Percentiles rank a stretch among this genome's conserved stretches.
phyloP scores from a whole-genome alignment of 129 eudicot species.

The Helianthus tuberosus region DNA sequence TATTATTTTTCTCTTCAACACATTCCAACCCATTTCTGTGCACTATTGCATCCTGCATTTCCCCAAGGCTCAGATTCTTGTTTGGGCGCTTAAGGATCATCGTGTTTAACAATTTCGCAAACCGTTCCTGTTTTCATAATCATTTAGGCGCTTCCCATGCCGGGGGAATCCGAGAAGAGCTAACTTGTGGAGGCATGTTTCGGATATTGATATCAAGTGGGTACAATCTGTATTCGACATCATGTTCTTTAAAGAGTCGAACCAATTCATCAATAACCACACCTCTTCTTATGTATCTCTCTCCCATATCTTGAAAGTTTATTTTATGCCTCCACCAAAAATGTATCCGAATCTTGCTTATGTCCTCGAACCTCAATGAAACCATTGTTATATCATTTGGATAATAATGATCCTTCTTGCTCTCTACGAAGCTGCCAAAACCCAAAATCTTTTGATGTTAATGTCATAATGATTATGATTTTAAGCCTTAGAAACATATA shows the following conservation, averaged over 20 bases:
- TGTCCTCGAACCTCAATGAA: constrained; percentile 46
- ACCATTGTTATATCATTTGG: constrained; percentile 47
- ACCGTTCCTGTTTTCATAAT: constrained; percentile 4
- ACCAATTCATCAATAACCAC: constrained; percentile 63
- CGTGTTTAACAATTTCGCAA: constrained; percentile 8
- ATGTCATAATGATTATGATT: no score
- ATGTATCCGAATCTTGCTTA: constrained; percentile 48
- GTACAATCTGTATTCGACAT: constrained; percentile 64
- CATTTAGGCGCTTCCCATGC: constrained; percentile 46
- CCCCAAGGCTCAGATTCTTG: no score
- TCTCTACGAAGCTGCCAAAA: constrained; percentile 63
- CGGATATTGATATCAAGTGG: constrained; percentile 61
- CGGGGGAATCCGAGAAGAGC: constrained; percentile 50
- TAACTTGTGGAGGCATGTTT: constrained; percentile 43
- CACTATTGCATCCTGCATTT: no score
- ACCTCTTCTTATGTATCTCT: constrained; percentile 60
- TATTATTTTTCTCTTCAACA: no score
- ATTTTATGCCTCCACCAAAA: constrained; percentile 77
- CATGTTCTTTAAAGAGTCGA: constrained; percentile 69
- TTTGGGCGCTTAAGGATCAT: not conserved
- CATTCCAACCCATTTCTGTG: no score
- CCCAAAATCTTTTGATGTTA: constrained; percentile 13
- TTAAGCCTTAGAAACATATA: no score
- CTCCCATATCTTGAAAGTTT: constrained; percentile 74
- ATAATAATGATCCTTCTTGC: constrained; percentile 76